A percentile compares a stretch with the other conserved stretches of the same genome.
Conservation (phyloP, 139 green algal species). For the Chlamydomonas asymmetrica region DNA sequence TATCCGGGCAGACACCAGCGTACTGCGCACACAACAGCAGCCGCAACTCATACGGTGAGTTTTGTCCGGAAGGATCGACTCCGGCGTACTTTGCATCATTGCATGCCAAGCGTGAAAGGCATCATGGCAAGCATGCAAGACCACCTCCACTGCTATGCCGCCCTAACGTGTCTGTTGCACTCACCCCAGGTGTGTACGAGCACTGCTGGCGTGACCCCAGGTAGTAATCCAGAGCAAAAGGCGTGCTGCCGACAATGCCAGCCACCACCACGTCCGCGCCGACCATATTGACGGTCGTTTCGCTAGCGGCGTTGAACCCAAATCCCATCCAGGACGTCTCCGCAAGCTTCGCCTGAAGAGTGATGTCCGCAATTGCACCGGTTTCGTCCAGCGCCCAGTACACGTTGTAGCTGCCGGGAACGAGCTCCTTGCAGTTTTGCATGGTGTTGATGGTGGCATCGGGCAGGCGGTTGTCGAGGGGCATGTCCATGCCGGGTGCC, state of each 20-base stretch:
- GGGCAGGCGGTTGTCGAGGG: not conserved
- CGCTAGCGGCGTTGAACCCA: not conserved
- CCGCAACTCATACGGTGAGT: no score
- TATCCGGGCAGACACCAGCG: not conserved
- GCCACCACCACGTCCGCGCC: not conserved
- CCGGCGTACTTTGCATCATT: no score
- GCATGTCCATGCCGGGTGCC: not conserved
- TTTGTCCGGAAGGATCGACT: no score
- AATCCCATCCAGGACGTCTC: not conserved
- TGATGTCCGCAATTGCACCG: not conserved
- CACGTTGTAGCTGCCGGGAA: slow-evolving; percentile 11
- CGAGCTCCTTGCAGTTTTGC: slow-evolving; percentile 16
- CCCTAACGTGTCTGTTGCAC: no score
- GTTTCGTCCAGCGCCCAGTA: slow-evolving; percentile 6
- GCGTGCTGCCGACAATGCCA: not conserved
- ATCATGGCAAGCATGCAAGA: no score
- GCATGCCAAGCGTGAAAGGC: no score
- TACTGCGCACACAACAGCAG: not conserved
- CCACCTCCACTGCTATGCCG: no score
- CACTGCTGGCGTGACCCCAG: not conserved
- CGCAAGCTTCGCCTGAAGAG: not conserved
- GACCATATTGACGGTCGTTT: not conserved
- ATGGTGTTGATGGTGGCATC: not conserved
- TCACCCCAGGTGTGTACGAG: not conserved
- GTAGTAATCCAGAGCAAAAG: not conserved